Evolutionary conservation across 495 filamentous ascomycete genomes (phyloP).

Genomic region (Schizothecium vesticola): DNA sequence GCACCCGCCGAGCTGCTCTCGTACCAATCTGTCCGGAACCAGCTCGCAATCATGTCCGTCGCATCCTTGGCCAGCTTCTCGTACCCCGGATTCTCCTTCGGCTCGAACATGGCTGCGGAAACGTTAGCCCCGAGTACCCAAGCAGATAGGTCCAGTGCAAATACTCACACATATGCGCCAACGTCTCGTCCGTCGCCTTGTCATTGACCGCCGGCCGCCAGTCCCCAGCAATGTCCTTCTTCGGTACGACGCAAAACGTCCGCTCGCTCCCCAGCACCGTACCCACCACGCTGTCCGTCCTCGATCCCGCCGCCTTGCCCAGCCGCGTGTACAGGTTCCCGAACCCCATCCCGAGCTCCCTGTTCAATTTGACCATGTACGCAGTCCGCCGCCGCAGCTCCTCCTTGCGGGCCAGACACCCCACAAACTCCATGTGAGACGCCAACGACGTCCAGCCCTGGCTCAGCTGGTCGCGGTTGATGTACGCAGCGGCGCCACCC

Average conservation of each 20-base stretch:
- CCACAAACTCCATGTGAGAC: slow-evolving; percentile 93
- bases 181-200: slow-evolving; percentile 67
- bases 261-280: slow-evolving; percentile 53
- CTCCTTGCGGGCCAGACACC: slow-evolving; percentile 70
- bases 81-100: slow-evolving; percentile 75
- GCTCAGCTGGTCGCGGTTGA: slow-evolving; percentile 70
- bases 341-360: slow-evolving; percentile 58
- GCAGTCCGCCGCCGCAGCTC: slow-evolving; percentile 66
- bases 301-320: slow-evolving; percentile 53
- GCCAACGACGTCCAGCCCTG: slow-evolving; percentile 73
- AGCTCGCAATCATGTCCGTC: slow-evolving; percentile 55
- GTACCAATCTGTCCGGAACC: slow-evolving; percentile 54
- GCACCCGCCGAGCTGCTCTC: slow-evolving; percentile 29
- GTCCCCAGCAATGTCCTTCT: slow-evolving; percentile 43
- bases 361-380: slow-evolving; percentile 52
- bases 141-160: slow-evolving; percentile 5
- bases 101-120: slow-evolving; percentile 65
- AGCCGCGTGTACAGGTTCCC: slow-evolving; percentile 79
- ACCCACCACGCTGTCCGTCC: slow-evolving; percentile 41
- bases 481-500: slow-evolving; percentile 81
- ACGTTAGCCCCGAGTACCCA: slow-evolving; percentile 13
- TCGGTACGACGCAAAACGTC: slow-evolving; percentile 80
- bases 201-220: slow-evolving; percentile 73
- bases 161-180: slow-evolving; percentile 66
- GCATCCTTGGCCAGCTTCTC: slow-evolving; percentile 60